Percentiles rank a stretch among this genome's conserved stretches.
Evolutionary conservation across 2,329 filamentous ascomycete species (phyloP).

Genomic region (Thelonectria discophora): DNA sequence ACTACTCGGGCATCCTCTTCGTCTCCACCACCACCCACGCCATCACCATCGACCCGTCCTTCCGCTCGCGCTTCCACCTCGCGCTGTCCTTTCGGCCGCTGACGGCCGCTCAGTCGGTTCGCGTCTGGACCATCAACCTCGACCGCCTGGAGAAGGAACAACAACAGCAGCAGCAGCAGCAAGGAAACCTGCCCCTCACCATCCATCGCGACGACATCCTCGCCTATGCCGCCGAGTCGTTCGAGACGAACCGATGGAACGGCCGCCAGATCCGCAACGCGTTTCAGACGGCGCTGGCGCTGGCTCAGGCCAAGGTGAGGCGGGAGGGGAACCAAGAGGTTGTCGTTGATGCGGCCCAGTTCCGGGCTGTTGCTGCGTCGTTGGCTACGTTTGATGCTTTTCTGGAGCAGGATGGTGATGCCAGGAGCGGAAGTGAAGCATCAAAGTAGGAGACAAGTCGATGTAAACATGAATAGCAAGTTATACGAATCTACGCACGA

Average conservation of each 20-base stretch:
- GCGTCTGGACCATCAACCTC: slow-evolving; percentile 44
- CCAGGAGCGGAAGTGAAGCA: neutral
- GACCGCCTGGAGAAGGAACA: slow-evolving; percentile 7
- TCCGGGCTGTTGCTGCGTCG: neutral
- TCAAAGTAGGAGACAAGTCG: slow-evolving; percentile 1
- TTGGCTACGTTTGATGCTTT: neutral
- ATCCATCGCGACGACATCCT: slow-evolving; percentile 38
- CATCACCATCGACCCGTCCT: slow-evolving; percentile 54
- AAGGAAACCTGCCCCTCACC: slow-evolving; percentile 20
- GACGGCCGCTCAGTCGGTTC: slow-evolving; percentile 26
- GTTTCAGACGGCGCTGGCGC: slow-evolving; percentile 44
- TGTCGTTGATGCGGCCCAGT: neutral
- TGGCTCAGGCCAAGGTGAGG: slow-evolving; percentile 47
- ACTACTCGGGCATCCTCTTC: slow-evolving; percentile 53
- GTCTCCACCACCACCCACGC: slow-evolving; percentile 55
- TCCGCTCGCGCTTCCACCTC: slow-evolving; percentile 51
- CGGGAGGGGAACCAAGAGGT: slow-evolving; percentile 26
- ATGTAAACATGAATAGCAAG: too few species aligned
- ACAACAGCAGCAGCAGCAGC: slow-evolving; percentile 16
- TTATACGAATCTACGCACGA: too few species aligned
- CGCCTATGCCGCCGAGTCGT: neutral
- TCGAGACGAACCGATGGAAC: slow-evolving; percentile 42
- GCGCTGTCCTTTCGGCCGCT: slow-evolving; percentile 48
- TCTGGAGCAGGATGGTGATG: neutral
- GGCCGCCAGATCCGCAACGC: slow-evolving; percentile 47